Percentiles rank a stretch among this genome's conserved stretches.
These are phyloP conservation scores for Crotalaria pallida DNA, from an alignment of 306 rosid species.

Conservation along the genomic window DNA sequence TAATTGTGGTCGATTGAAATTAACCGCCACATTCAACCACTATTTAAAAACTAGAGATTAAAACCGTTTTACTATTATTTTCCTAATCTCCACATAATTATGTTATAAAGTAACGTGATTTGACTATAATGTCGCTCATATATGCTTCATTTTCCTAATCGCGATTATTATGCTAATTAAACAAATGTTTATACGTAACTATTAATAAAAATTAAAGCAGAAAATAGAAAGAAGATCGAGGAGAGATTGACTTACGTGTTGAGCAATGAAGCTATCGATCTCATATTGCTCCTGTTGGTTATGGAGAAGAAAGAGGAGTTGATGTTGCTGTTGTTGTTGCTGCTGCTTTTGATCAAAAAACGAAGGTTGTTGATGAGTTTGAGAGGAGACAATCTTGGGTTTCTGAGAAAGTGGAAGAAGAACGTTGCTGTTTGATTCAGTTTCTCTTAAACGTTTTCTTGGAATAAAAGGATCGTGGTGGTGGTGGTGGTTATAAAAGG, in stretches of 20 bases:
- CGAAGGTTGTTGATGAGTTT: not conserved
- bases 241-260: constrained; percentile 19
- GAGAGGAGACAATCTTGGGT: not conserved
- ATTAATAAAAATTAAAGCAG: no score
- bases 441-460: constrained; percentile 28
- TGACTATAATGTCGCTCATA: no score
- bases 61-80: no score
- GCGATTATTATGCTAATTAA: no score
- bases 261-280: constrained; percentile 23
- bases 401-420: constrained; percentile 18
- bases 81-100: no score
- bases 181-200: no score
- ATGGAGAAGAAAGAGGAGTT: constrained; percentile 27
- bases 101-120: no score
- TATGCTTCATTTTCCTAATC: no score
- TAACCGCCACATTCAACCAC: no score
- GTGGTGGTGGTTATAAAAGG: constrained; percentile 23
- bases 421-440: constrained; percentile 11
- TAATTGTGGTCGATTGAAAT: no score
- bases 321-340: not conserved
- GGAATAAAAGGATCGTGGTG: constrained; percentile 25
- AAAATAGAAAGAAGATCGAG: not conserved
- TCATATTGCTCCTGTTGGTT: constrained; percentile 22
- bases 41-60: no score
- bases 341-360: not conserved